Conservation (phyloP, 768 basidiomycete species). For the Boletus huronensis region DNA sequence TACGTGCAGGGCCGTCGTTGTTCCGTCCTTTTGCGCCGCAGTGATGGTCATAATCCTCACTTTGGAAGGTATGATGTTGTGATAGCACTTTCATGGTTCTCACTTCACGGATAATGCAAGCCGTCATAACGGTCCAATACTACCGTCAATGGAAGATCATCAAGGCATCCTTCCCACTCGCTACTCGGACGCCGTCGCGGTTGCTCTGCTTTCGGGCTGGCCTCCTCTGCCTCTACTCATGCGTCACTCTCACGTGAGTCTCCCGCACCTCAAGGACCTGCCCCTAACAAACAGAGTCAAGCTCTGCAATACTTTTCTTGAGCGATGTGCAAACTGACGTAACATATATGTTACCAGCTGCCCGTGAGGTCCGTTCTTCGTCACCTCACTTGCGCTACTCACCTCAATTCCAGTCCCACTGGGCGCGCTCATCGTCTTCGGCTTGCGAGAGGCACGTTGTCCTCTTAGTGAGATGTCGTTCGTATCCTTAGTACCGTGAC, state of each 20-base stretch:
- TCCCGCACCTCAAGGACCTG: not conserved
- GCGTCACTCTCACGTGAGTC: slow-evolving; percentile 42
- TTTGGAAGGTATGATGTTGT: slow-evolving; percentile 41
- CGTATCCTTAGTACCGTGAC: not conserved
- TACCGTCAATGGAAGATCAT: slow-evolving; percentile 39
- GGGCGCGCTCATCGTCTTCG: slow-evolving; percentile 46
- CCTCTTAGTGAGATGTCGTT: not conserved
- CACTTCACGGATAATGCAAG: slow-evolving; percentile 28
- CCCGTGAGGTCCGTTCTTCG: slow-evolving; percentile 34
- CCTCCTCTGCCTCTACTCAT: slow-evolving; percentile 44
- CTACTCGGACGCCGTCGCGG: slow-evolving; percentile 33
- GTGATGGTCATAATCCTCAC: slow-evolving; percentile 38
- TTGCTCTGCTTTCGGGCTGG: slow-evolving; percentile 38
- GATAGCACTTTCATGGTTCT: not conserved
- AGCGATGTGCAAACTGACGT: slow-evolving; percentile 28
- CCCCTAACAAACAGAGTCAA: slow-evolving; percentile 14
- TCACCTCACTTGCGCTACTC: not conserved
- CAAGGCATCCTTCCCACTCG: slow-evolving; percentile 41
- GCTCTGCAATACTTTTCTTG: slow-evolving; percentile 39
- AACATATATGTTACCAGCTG: slow-evolving; percentile 49
- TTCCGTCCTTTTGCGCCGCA: slow-evolving; percentile 44
- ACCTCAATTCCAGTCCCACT: slow-evolving; percentile 43
- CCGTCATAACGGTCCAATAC: slow-evolving; percentile 41
- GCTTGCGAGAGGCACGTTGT: slow-evolving; percentile 42
- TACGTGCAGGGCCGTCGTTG: slow-evolving; percentile 30